Base-by-base conservation (phyloP, 805 yeast genomes). In the Debaryomyces maramus region DNA sequence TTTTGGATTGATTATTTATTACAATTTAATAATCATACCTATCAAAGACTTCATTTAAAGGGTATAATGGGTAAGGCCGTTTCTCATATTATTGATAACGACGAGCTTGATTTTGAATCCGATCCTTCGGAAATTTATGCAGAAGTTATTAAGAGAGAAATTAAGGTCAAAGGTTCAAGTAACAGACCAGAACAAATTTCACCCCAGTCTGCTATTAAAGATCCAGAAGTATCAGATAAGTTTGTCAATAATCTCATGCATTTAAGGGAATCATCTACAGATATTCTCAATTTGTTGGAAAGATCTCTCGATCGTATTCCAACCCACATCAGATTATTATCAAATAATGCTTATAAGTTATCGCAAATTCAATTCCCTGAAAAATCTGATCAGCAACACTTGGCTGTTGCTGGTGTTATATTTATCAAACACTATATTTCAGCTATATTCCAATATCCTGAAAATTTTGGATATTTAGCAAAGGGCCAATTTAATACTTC, bases 191-290 rank as follows among this genome's bases (percentile, higher is more conserved):
- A 66, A 2, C 59, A 69, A 15, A 55, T 73, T 3, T 56, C 80
- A 4, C 81, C 85, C 0, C 83, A 78, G 39, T 71, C 67, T 27
- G 96, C 98, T 1, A 87, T 91, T 45, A 84, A 83, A 47, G 90
- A 87, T 48, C 76, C 81, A 1, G 81, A 75, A n/a, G 88, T 91
- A 0, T 76, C 93, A 23, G 61, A 65, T 0, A 71, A 73, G 31
- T 93, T 88, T 58, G 82, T 93, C 23, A 61, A 71, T 24, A 90
- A 93, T 50, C 66, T 93, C 52, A 86, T 86, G 60, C 67, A 67
- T 16, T 63, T 93, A 38, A 77, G 98, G 58, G 95, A 86, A 46
- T 70, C 75, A 32, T 69, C 88, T 0, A 77, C 84, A 18, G 78
- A 79, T 40, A 64, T 86, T 7, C 68, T 88, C 50, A 75, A 75